Percentiles rank a stretch among this genome's conserved stretches.
These are phyloP conservation scores for Fagopyrum tataricum DNA, from an alignment of 148 eudicot species.

Conservation along the genomic window DNA sequence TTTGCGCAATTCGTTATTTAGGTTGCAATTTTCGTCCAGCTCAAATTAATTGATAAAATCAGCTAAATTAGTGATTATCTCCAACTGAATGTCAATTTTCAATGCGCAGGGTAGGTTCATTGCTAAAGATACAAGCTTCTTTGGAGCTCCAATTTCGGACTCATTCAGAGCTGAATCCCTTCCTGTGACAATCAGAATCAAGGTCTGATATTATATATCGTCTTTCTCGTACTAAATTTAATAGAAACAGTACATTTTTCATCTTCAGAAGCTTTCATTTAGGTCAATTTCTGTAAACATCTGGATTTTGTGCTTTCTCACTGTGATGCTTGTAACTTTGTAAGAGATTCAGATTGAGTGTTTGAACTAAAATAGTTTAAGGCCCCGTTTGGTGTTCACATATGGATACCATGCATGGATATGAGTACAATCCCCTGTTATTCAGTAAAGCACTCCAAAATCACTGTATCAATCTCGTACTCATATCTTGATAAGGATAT, in stretches of 20 bases:
- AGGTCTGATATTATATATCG: slow-evolving; percentile 26
- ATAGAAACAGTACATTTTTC: background rate
- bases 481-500: too few species aligned
- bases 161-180: slow-evolving; percentile 27
- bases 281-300: background rate
- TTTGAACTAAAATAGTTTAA: background rate
- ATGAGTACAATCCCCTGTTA: too few species aligned
- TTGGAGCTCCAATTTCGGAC: slow-evolving; percentile 39
- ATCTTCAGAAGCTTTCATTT: background rate
- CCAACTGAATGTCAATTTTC: background rate
- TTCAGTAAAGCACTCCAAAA: too few species aligned
- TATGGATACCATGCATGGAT: too few species aligned
- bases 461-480: too few species aligned
- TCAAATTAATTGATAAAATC: background rate
- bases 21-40: background rate
- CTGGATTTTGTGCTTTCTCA: slow-evolving; percentile 1
- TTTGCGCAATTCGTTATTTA: background rate
- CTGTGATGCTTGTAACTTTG: background rate
- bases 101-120: slow-evolving; percentile 28
- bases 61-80: background rate
- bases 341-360: background rate
- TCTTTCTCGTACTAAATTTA: background rate
- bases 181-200: slow-evolving; percentile 22
- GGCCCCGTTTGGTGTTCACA: too few species aligned
- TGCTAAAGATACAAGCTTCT: slow-evolving; percentile 41